Evolutionary conservation across 2,329 filamentous ascomycete genomes (phyloP).

Genomic region (Orbilia quercus): DNA sequence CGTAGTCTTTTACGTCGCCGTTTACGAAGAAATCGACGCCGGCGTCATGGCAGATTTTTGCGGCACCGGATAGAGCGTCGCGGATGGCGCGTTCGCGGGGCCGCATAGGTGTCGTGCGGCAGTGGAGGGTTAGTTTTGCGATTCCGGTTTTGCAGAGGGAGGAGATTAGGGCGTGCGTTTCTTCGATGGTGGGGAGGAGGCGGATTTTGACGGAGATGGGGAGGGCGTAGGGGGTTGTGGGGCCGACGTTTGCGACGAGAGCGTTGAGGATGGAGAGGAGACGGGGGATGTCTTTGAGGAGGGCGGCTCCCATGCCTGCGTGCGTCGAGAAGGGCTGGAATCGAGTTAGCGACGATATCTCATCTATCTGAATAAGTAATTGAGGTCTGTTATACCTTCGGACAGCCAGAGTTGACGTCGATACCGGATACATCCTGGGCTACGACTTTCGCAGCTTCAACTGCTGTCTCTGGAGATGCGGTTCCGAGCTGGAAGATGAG

Average conservation of each 20-base stretch:
- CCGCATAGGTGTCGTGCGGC: slow-evolving; percentile 94
- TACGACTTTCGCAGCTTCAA: slow-evolving; percentile 83
- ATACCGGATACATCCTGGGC: slow-evolving; percentile 91
- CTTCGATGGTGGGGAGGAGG: slow-evolving; percentile 78
- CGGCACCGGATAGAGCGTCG: slow-evolving; percentile 85
- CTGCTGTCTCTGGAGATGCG: slow-evolving; percentile 81
- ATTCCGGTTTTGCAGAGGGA: slow-evolving; percentile 87
- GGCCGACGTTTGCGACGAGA: slow-evolving; percentile 83
- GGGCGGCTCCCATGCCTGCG: slow-evolving; percentile 93
- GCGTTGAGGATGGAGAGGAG: slow-evolving; percentile 84
- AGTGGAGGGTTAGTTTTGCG: slow-evolving; percentile 90
- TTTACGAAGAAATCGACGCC: slow-evolving; percentile 97
- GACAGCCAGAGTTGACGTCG: slow-evolving; percentile 97
- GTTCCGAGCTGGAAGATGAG: slow-evolving; percentile 95
- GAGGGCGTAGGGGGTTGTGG: slow-evolving; percentile 52
- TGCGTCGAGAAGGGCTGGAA: slow-evolving; percentile 81
- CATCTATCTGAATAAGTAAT: background rate
- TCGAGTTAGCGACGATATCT: background rate
- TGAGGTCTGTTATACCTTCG: slow-evolving; percentile 70
- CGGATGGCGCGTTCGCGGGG: slow-evolving; percentile 88
- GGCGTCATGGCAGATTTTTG: slow-evolving; percentile 79
- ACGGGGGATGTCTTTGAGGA: slow-evolving; percentile 84
- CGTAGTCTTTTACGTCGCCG: slow-evolving; percentile 82
- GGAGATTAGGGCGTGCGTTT: slow-evolving; percentile 81
- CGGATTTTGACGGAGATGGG: slow-evolving; percentile 94